Conservation (phyloP, 1,139 yeast genomes). For the Arxiozyma telluris region DNA sequence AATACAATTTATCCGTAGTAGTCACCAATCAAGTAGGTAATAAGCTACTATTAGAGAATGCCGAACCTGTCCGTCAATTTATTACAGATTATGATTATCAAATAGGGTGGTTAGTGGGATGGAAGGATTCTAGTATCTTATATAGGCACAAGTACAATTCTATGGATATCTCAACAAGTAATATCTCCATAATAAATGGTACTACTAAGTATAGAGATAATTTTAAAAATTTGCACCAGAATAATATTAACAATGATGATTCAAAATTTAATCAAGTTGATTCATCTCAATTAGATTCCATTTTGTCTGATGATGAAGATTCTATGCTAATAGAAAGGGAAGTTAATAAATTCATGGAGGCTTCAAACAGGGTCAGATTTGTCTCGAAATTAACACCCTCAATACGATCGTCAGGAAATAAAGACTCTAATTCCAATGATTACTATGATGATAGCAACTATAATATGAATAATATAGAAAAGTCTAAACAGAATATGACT, state of each 20-base stretch:
- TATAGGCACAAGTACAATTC: slow-evolving; percentile 24
- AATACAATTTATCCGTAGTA: slow-evolving; percentile 50
- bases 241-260: not conserved
- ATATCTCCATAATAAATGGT: not conserved
- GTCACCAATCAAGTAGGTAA: slow-evolving; percentile 79
- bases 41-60: slow-evolving; percentile 32
- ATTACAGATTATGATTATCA: slow-evolving; percentile 58
- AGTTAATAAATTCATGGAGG: slow-evolving; percentile 7
- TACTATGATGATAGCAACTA: not conserved
- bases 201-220: not conserved
- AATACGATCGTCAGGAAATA: not conserved
- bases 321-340: slow-evolving; percentile 22
- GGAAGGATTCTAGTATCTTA: slow-evolving; percentile 44
- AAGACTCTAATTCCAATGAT: not conserved
- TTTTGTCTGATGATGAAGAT: slow-evolving; percentile 30
- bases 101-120: slow-evolving; percentile 64
- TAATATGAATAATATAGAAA: not conserved
- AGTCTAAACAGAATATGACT: not conserved
- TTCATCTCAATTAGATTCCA: slow-evolving; percentile 9
- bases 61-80: slow-evolving; percentile 18
- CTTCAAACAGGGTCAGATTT: not conserved
- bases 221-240: not conserved
- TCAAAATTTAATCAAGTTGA: not conserved
- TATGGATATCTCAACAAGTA: not conserved
- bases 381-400: not conserved